A percentile compares a stretch with the other conserved stretches of the same genome.
These are phyloP conservation scores for Salvia rosmarinus DNA, from an alignment of 257 asterid species.

Conservation along the genomic window DNA sequence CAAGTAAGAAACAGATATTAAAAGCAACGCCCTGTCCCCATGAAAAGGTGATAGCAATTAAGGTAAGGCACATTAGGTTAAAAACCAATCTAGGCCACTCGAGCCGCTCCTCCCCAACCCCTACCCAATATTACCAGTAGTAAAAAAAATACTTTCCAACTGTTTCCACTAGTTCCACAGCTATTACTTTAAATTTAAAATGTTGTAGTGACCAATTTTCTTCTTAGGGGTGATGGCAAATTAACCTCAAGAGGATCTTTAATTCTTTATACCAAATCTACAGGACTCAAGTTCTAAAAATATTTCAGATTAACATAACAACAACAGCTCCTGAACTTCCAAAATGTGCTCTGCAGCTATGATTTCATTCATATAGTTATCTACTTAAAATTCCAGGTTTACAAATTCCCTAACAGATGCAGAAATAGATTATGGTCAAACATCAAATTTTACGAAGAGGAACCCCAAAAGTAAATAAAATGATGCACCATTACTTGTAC, in stretches of 20 bases:
- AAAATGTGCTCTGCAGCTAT: conserved; percentile 16
- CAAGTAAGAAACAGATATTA: conserved; percentile 34
- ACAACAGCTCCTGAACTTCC: not conserved
- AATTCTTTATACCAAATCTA: conserved; percentile 3
- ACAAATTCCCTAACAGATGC: conserved; percentile 9
- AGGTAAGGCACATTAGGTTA: not conserved
- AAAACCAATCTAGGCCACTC: conserved; percentile 23
- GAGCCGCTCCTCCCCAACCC: not conserved
- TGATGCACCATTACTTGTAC: conserved; percentile 40
- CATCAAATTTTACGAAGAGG: conserved; percentile 3
- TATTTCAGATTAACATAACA: conserved; percentile 14
- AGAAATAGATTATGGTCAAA: conserved; percentile 11
- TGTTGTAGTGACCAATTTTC: not conserved
- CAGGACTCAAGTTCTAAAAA: not conserved
- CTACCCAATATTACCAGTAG: conserved; percentile 5
- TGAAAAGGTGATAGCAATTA: conserved; percentile 1
- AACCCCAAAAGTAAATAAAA: conserved; percentile 4
- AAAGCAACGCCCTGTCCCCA: conserved; percentile 16
- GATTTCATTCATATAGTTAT: conserved; percentile 4
- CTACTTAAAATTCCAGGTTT: conserved; percentile 14
- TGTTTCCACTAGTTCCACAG: conserved; percentile 13
- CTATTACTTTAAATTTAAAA: conserved; percentile 13
- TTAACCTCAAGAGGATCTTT: conserved; percentile 17
- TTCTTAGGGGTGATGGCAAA: not conserved
- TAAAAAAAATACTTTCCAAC: not conserved